phyloP scores from a whole-genome alignment of 1,284 basidiomycete species.

The Marasmius oreades region DNA sequence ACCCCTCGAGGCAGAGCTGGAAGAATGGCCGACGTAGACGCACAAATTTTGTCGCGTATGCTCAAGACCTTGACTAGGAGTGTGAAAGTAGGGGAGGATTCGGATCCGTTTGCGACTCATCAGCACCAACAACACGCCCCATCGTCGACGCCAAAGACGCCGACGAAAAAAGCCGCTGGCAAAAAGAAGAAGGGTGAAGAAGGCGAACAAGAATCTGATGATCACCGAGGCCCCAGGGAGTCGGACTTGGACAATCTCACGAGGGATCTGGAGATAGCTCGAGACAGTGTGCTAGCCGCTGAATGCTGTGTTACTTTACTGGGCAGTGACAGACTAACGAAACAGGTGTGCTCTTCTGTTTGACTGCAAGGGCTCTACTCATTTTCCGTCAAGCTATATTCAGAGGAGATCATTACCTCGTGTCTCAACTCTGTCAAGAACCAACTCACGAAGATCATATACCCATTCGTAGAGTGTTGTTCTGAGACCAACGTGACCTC shows the following conservation, averaged over 20 bases:
- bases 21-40: slow-evolving; percentile 65
- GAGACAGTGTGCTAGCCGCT: slow-evolving; percentile 74
- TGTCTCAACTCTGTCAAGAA: slow-evolving; percentile 79
- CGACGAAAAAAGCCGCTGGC: slow-evolving; percentile 34
- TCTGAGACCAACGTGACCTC: slow-evolving; percentile 36
- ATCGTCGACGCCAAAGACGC: slow-evolving; percentile 31
- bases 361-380: not conserved
- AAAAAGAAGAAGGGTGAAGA: slow-evolving; percentile 32
- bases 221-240: slow-evolving; percentile 33
- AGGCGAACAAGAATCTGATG: slow-evolving; percentile 27
- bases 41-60: slow-evolving; percentile 54
- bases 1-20: slow-evolving; percentile 40
- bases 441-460: slow-evolving; percentile 75
- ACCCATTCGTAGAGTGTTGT: slow-evolving; percentile 81
- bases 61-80: slow-evolving; percentile 76
- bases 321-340: slow-evolving; percentile 73
- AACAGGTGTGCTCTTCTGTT: slow-evolving; percentile 61
- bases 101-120: slow-evolving; percentile 59
- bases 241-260: slow-evolving; percentile 50
- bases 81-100: slow-evolving; percentile 67
- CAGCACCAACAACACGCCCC: not conserved
- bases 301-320: slow-evolving; percentile 81
- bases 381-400: slow-evolving; percentile 63
- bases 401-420: slow-evolving; percentile 84
- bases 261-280: slow-evolving; percentile 49